A percentile compares a stretch with the other conserved stretches of the same genome.
Evolutionary conservation across 352 stramenopile genomes (phyloP).

Genomic region (Stephanocyclus meneghinianus): DNA sequence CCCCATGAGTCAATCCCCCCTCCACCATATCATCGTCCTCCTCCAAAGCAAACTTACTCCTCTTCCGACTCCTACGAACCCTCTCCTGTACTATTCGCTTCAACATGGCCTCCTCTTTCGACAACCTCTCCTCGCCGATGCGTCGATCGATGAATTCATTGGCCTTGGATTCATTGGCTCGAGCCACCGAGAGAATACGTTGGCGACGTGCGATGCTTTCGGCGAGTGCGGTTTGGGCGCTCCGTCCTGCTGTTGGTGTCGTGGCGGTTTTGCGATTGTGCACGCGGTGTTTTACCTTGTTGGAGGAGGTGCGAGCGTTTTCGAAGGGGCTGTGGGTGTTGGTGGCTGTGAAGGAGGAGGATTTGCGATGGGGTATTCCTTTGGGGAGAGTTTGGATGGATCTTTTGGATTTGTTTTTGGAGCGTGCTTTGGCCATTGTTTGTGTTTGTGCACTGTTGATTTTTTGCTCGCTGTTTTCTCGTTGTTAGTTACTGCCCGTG

Average conservation of each 20-base stretch:
- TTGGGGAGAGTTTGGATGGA: conserved; percentile 52
- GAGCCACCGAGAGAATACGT: conserved; percentile 32
- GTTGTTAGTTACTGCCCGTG: too few relatives aligned
- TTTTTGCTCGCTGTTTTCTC: too few relatives aligned
- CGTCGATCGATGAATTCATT: conserved; percentile 73
- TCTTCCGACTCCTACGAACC: conserved; percentile 57
- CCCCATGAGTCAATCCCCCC: conserved; percentile 41
- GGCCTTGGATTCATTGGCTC: conserved; percentile 55
- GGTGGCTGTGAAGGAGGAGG: background rate
- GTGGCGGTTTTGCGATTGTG: conserved; percentile 58
- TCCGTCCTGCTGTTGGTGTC: conserved; percentile 16
- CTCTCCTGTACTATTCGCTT: conserved; percentile 75
- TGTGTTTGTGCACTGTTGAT: too few relatives aligned
- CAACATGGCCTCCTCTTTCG: conserved; percentile 68
- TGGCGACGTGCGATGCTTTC: conserved; percentile 50
- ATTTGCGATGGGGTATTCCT: conserved; percentile 47
- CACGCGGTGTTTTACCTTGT: conserved; percentile 59
- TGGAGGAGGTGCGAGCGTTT: conserved; percentile 34
- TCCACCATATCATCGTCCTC: conserved; percentile 51
- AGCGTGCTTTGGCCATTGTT: conserved; percentile 48
- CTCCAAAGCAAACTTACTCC: conserved; percentile 66
- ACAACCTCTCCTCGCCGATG: conserved; percentile 64
- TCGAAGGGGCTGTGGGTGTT: conserved; percentile 59
- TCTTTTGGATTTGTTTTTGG: conserved; percentile 60
- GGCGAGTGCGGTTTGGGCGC: conserved; percentile 31